These are phyloP conservation scores for Penicillium maclennaniae DNA, from an alignment of 495 filamentous ascomycete genomes.

Conservation along the genomic window DNA sequence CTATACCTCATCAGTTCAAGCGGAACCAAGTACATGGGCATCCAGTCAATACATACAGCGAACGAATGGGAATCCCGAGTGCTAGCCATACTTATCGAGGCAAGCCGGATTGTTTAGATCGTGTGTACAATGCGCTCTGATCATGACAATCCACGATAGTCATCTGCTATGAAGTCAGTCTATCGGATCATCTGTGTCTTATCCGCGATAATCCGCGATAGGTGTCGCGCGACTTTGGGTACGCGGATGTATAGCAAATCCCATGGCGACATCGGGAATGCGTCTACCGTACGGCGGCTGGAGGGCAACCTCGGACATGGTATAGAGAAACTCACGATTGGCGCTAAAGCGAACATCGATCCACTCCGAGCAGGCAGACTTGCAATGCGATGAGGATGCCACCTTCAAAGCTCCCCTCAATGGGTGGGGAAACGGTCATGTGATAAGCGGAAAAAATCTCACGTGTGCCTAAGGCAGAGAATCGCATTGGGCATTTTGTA, in stretches of 20 bases:
- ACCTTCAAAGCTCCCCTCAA: slow-evolving; percentile 25
- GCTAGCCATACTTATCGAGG: slow-evolving; percentile 41
- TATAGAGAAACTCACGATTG: slow-evolving; percentile 38
- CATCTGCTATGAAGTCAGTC: slow-evolving; percentile 36
- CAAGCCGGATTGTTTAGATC: slow-evolving; percentile 22
- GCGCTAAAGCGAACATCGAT: slow-evolving; percentile 29
- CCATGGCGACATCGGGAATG: neutral
- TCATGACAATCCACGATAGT: slow-evolving; percentile 33
- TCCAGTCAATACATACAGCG: slow-evolving; percentile 34
- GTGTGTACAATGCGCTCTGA: slow-evolving; percentile 32
- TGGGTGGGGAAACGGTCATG: slow-evolving; percentile 35
- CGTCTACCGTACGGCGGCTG: neutral
- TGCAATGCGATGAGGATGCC: slow-evolving; percentile 21
- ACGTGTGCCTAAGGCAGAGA: slow-evolving; percentile 24
- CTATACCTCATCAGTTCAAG: slow-evolving; percentile 15
- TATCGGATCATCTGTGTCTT: neutral
- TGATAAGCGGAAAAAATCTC: slow-evolving; percentile 26
- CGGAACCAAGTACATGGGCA: neutral
- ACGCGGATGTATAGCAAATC: neutral
- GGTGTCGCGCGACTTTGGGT: neutral
- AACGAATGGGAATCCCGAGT: slow-evolving; percentile 48
- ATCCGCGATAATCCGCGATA: neutral
- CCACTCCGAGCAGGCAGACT: slow-evolving; percentile 17
- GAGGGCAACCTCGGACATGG: neutral
- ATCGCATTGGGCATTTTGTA: neutral